Percentiles rank a stretch among this genome's conserved stretches.
Conservation (phyloP, 495 filamentous ascomycete species). For the Neurospora terricola region DNA sequence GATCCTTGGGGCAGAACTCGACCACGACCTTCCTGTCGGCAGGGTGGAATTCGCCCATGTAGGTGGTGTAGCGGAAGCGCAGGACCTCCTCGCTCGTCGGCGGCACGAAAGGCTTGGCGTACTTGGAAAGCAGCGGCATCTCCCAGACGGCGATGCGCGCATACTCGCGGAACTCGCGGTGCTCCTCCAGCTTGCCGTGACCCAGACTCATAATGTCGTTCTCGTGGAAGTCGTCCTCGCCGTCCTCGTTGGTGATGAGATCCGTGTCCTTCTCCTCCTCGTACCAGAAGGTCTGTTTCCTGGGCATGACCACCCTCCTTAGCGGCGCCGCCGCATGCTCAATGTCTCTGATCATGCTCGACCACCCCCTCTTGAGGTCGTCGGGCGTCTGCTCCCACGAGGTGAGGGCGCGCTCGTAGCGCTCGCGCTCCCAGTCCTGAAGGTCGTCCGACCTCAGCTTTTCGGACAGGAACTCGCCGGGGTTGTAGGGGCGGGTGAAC, state of each 20-base stretch:
- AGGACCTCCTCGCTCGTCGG: slow-evolving; percentile 57
- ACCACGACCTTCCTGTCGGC: slow-evolving; percentile 88
- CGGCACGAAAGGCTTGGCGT: slow-evolving; percentile 70
- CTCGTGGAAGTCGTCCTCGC: slow-evolving; percentile 41
- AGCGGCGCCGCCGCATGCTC: background rate
- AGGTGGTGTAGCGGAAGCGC: slow-evolving; percentile 94
- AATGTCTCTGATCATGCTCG: slow-evolving; percentile 1
- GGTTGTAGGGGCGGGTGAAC: slow-evolving; percentile 4
- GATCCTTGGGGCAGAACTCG: slow-evolving; percentile 66
- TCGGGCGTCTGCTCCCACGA: slow-evolving; percentile 4
- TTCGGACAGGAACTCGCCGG: slow-evolving; percentile 11
- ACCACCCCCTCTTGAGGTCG: background rate
- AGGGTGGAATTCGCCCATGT: slow-evolving; percentile 89
- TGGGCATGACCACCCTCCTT: slow-evolving; percentile 2
- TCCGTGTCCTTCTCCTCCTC: slow-evolving; percentile 33
- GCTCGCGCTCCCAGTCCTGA: slow-evolving; percentile 8
- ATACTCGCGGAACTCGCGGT: slow-evolving; percentile 83
- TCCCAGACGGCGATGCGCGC: slow-evolving; percentile 86
- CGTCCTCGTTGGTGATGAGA: slow-evolving; percentile 27
- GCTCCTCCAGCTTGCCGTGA: slow-evolving; percentile 80
- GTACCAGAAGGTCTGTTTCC: slow-evolving; percentile 27
- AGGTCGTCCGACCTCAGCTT: slow-evolving; percentile 2
- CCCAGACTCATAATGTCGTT: slow-evolving; percentile 75
- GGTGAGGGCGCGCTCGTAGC: background rate
- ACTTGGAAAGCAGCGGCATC: slow-evolving; percentile 78